Percentiles rank a stretch among this genome's conserved stretches.
Evolutionary conservation across 2,329 filamentous ascomycete species (phyloP).

Genomic region (Coleophoma eucalyptorum): DNA sequence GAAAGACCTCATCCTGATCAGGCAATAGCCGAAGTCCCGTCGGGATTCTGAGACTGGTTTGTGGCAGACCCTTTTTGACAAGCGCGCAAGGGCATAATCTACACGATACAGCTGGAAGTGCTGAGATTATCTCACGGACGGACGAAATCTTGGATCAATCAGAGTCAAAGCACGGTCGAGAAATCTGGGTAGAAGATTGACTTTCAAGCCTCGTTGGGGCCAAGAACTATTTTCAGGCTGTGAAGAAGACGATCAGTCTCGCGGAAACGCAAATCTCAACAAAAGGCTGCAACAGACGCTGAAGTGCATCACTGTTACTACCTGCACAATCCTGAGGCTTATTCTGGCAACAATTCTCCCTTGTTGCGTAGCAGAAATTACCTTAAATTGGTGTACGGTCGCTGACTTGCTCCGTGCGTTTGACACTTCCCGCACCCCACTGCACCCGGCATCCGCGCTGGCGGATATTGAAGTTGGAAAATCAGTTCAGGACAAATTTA

Average conservation of each 20-base stretch:
- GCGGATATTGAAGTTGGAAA: conserved; percentile 19
- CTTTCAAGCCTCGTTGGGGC: not conserved
- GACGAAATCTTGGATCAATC: not conserved
- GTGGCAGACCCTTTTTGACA: too few species aligned
- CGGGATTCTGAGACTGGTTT: too few species aligned
- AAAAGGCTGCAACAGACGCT: too few species aligned
- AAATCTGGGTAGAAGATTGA: not conserved
- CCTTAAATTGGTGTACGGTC: conserved; percentile 18
- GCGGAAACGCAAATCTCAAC: too few species aligned
- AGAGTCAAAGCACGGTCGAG: not conserved
- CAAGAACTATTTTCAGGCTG: not conserved
- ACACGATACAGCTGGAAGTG: not conserved
- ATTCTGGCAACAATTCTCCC: not conserved
- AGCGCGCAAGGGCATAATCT: not conserved
- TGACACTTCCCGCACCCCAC: conserved; percentile 17
- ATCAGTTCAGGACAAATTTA: conserved; percentile 15
- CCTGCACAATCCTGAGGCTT: not conserved
- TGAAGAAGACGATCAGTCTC: not conserved
- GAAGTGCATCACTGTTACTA: too few species aligned
- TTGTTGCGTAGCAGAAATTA: not conserved
- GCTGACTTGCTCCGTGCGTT: conserved; percentile 18
- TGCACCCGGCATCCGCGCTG: conserved; percentile 22
- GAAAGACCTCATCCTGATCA: too few species aligned
- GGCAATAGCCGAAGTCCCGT: too few species aligned
- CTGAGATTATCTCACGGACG: not conserved